phyloP scores from a whole-genome alignment of 768 basidiomycete genomes.

The Lactarius sp. region DNA sequence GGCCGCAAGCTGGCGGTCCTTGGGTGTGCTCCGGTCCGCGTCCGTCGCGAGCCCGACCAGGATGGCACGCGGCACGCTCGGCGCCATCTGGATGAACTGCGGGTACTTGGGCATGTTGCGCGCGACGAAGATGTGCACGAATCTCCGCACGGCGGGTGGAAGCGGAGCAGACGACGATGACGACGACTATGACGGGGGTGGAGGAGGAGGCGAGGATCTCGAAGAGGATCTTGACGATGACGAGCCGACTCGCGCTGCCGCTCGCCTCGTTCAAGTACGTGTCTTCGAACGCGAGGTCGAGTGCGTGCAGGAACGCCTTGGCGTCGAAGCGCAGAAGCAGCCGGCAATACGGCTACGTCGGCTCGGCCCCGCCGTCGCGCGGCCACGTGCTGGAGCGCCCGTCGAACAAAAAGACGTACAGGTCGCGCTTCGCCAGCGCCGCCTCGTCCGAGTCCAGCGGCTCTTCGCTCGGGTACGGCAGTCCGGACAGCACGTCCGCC shows the following conservation, averaged over 20 bases:
- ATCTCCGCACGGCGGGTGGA: no score
- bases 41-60: no score
- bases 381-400: conserved; percentile 81
- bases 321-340: conserved; percentile 84
- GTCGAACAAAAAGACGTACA: conserved; percentile 83
- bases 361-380: conserved; percentile 60
- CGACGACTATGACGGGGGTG: no score
- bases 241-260: conserved; percentile 62
- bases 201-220: conserved; percentile 49
- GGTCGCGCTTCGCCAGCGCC: conserved; percentile 57
- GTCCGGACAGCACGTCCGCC: conserved; percentile 71
- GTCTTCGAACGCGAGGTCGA: conserved; percentile 96
- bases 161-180: no score
- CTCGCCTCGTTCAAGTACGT: conserved; percentile 69
- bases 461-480: conserved; percentile 82
- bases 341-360: conserved; percentile 86
- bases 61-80: no score
- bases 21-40: no score
- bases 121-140: no score
- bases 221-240: conserved; percentile 77
- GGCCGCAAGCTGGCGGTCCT: no score
- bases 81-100: no score
- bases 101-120: no score
- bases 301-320: conserved; percentile 87
- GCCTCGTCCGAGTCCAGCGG: conserved; percentile 62